These are phyloP conservation scores for Thelephora ganbajun DNA, from an alignment of 768 basidiomycete genomes.

Conservation along the genomic window DNA sequence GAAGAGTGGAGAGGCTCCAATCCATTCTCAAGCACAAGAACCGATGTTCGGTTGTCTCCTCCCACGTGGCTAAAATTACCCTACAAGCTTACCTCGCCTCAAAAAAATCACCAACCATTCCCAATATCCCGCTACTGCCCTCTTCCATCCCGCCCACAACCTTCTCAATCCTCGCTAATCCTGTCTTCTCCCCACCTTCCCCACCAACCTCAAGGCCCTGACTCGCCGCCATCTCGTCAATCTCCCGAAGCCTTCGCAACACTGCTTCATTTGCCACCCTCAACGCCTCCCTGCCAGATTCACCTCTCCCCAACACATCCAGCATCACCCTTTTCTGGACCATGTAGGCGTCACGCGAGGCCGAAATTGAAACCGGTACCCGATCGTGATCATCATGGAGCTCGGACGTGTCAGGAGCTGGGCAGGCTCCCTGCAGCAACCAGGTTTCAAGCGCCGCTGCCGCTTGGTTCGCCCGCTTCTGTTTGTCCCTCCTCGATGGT, in stretches of 20 bases:
- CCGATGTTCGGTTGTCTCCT: background rate
- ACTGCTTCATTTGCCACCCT: conserved; percentile 35
- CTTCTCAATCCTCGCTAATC: conserved; percentile 31
- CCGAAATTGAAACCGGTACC: conserved; percentile 6
- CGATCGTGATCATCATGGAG: background rate
- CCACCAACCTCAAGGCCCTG: conserved; percentile 26
- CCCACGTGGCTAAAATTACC: background rate
- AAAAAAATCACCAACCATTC: background rate
- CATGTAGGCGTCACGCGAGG: conserved; percentile 27
- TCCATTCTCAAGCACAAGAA: background rate
- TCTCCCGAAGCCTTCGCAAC: conserved; percentile 36
- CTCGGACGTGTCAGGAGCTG: conserved; percentile 1
- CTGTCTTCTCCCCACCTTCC: conserved; percentile 29
- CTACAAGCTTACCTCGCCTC: too few species aligned
- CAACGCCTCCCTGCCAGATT: conserved; percentile 16
- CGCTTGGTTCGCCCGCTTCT: conserved; percentile 36
- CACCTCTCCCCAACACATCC: conserved; percentile 14
- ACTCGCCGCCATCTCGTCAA: conserved; percentile 30
- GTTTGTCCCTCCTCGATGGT: conserved; percentile 46
- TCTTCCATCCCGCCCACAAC: conserved; percentile 28
- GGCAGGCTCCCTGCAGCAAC: conserved; percentile 24
- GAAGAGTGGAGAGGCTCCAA: background rate
- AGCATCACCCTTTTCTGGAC: conserved; percentile 28
- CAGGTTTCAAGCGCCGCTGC: conserved; percentile 34
- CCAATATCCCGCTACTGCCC: conserved; percentile 21